Percentiles rank a stretch among this genome's conserved stretches.
These are phyloP conservation scores for Leccinum broughii DNA, from an alignment of 768 basidiomycete genomes.

Conservation along the genomic window DNA sequence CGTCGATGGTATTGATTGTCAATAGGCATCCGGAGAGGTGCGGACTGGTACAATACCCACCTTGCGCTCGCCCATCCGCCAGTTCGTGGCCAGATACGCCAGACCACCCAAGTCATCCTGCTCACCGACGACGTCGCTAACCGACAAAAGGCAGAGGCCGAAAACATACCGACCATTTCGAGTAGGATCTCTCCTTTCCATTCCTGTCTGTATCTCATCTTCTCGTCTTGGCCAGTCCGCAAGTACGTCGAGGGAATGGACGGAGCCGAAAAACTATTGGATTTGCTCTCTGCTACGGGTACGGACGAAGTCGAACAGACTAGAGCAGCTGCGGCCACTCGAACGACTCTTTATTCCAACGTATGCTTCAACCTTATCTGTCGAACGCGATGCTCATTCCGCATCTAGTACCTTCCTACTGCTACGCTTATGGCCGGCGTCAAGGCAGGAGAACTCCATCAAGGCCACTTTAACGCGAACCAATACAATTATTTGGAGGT, in stretches of 20 bases:
- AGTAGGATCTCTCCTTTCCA: slow-evolving; percentile 40
- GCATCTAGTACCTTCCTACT: slow-evolving; percentile 70
- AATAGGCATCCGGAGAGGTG: slow-evolving; percentile 85
- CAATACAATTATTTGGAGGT: slow-evolving; percentile 96
- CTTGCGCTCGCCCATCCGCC: slow-evolving; percentile 53
- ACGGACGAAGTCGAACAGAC: slow-evolving; percentile 66
- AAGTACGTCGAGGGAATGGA: slow-evolving; percentile 80
- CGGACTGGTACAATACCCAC: slow-evolving; percentile 85
- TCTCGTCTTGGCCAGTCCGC: slow-evolving; percentile 46
- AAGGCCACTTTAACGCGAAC: slow-evolving; percentile 95
- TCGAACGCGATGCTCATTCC: not conserved
- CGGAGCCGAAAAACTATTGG: slow-evolving; percentile 66
- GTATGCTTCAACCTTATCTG: slow-evolving; percentile 40
- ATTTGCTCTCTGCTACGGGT: slow-evolving; percentile 74
- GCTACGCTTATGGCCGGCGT: slow-evolving; percentile 76
- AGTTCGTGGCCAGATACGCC: slow-evolving; percentile 48
- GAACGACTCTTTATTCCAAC: slow-evolving; percentile 72
- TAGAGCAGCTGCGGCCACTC: slow-evolving; percentile 49
- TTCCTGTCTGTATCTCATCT: not conserved
- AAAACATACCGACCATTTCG: slow-evolving; percentile 61
- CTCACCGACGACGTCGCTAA: slow-evolving; percentile 91
- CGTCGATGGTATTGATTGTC: not conserved
- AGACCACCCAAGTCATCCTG: slow-evolving; percentile 66
- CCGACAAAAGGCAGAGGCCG: slow-evolving; percentile 66
- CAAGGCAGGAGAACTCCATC: slow-evolving; percentile 79